phyloP scores from a whole-genome alignment of 768 basidiomycete species.

The Agrocybe pediades region DNA sequence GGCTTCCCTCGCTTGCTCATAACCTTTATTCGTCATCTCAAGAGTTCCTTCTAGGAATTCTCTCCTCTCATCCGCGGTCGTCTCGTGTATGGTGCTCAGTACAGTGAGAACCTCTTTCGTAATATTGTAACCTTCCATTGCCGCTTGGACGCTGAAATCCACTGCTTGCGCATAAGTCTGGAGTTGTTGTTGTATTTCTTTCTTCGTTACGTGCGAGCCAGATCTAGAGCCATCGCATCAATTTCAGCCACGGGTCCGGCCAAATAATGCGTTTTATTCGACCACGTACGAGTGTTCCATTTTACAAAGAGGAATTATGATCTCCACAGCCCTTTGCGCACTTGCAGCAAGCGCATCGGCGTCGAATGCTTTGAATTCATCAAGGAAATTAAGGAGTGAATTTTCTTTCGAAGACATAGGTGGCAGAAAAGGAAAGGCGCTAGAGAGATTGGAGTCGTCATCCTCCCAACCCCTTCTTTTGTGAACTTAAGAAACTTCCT shows the following conservation, averaged over 20 bases:
- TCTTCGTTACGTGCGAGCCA: neutral
- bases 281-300: neutral
- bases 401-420: too few species aligned
- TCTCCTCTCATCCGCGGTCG: slow-evolving; percentile 2
- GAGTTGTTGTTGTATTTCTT: slow-evolving; percentile 13
- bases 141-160: slow-evolving; percentile 15
- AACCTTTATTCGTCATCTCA: slow-evolving; percentile 1
- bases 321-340: slow-evolving; percentile 13
- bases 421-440: too few species aligned
- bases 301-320: slow-evolving; percentile 17
- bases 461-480: too few species aligned
- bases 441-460: too few species aligned
- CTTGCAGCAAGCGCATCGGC: slow-evolving; percentile 9
- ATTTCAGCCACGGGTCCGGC: neutral
- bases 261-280: neutral
- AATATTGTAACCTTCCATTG: slow-evolving; percentile 11
- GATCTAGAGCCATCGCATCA: too few species aligned
- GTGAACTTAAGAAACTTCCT: too few species aligned
- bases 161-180: slow-evolving; percentile 13
- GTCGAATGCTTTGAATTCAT: slow-evolving; percentile 12
- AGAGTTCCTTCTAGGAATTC: slow-evolving; percentile 9
- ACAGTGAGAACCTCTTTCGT: slow-evolving; percentile 15
- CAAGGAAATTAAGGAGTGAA: slow-evolving; percentile 9
- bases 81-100: slow-evolving; percentile 4
- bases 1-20: slow-evolving; percentile 7